phyloP scores from a whole-genome alignment of 805 yeast genomes.

The Ogataea methanolica region DNA sequence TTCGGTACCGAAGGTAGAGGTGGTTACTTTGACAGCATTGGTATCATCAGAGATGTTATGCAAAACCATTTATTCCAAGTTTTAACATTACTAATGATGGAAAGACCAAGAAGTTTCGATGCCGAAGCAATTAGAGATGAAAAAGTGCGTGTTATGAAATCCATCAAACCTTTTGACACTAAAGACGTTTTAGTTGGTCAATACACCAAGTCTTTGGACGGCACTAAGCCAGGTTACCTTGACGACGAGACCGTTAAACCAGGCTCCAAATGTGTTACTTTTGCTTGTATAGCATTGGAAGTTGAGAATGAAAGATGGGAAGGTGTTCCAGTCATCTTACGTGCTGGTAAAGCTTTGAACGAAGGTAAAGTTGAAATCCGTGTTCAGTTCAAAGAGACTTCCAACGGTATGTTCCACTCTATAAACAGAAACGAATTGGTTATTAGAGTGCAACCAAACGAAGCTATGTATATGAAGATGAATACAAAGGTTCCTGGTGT shows the following conservation, averaged over 20 bases:
- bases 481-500: conserved; percentile 94
- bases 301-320: conserved; percentile 96
- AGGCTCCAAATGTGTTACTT: conserved; percentile 85
- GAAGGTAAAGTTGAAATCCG: conserved; percentile 94
- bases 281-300: conserved; percentile 75
- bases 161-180: conserved; percentile 62
- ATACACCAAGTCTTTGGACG: conserved; percentile 79
- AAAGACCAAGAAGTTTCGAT: conserved; percentile 84
- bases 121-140: conserved; percentile 96
- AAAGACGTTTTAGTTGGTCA: conserved; percentile 81
- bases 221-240: conserved; percentile 81
- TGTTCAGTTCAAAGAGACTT: conserved; percentile 84
- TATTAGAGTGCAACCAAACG: conserved; percentile 90
- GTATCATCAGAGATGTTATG: conserved; percentile 96
- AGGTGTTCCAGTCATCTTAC: conserved; percentile 91
- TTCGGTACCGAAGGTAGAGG: conserved; percentile 99
- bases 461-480: conserved; percentile 88
- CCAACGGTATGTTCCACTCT: conserved; percentile 73
- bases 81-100: conserved; percentile 88
- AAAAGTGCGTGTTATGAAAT: conserved; percentile 87
- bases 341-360: conserved; percentile 98
- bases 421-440: conserved; percentile 92
- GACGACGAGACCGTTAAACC: conserved; percentile 88
- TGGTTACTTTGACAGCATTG: conserved; percentile 93
- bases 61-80: conserved; percentile 96